Evolutionary conservation across 805 yeast genomes (phyloP).

Genomic region (Saccharomycopsis schoenii): DNA sequence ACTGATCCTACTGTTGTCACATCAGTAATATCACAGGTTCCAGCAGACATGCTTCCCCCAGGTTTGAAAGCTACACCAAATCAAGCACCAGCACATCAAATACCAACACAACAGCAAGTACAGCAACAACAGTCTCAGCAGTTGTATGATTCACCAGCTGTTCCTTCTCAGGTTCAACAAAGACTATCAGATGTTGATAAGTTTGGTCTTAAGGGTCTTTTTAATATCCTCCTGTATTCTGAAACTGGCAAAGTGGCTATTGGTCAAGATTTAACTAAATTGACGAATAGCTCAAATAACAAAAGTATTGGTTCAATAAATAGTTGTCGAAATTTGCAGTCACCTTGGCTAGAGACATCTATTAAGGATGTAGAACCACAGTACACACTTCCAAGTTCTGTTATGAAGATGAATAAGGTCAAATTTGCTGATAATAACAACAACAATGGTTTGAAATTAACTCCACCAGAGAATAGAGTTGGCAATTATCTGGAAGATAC

Average conservation of each 20-base stretch:
- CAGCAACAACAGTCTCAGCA: conserved; percentile 7
- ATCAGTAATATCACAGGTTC: not conserved
- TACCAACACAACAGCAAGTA: not conserved
- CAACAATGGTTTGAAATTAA: conserved; percentile 28
- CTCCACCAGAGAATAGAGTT: conserved; percentile 35
- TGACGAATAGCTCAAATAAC: conserved; percentile 51
- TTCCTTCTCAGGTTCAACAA: conserved; percentile 4
- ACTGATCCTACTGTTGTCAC: not conserved
- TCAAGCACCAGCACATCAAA: not conserved
- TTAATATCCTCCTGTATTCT: conserved; percentile 47
- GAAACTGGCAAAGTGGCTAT: conserved; percentile 60
- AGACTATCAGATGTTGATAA: conserved; percentile 39
- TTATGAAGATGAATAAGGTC: conserved; percentile 22
- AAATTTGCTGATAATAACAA: conserved; percentile 21
- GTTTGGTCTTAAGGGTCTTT: conserved; percentile 60
- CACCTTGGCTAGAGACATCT: conserved; percentile 94
- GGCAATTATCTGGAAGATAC: conserved; percentile 76
- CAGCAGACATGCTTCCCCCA: conserved; percentile 7
- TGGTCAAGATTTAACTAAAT: conserved; percentile 62
- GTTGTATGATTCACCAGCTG: conserved; percentile 1
- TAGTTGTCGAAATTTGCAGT: conserved; percentile 58
- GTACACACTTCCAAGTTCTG: conserved; percentile 54
- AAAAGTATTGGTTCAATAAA: conserved; percentile 27
- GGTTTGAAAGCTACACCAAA: conserved; percentile 1
- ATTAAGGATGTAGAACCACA: conserved; percentile 85